A percentile compares a stretch with the other conserved stretches of the same genome.
These are phyloP conservation scores for Suhomyces canberraensis DNA, from an alignment of 805 yeast species.

Conservation along the genomic window DNA sequence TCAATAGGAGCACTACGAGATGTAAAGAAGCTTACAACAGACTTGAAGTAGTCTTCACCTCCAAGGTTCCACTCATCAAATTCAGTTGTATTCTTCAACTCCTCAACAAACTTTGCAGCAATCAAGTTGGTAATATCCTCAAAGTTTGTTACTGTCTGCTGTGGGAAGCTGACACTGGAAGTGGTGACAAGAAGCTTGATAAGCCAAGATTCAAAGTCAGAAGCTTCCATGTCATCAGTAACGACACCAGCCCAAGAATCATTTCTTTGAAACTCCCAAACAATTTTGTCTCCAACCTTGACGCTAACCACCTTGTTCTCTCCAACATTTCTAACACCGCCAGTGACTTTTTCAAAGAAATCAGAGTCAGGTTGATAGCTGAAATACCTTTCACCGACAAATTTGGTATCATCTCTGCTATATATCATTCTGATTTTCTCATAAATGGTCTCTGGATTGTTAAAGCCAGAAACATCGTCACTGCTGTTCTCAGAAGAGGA, in stretches of 20 bases:
- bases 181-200: slow-evolving; percentile 23
- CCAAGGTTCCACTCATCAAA: slow-evolving; percentile 49
- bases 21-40: slow-evolving; percentile 46
- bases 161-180: slow-evolving; percentile 16
- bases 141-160: slow-evolving; percentile 3
- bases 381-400: slow-evolving; percentile 13
- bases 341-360: slow-evolving; percentile 1
- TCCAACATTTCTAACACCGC: neutral
- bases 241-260: slow-evolving; percentile 26
- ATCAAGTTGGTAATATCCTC: slow-evolving; percentile 15
- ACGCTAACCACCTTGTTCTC: slow-evolving; percentile 4
- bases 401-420: slow-evolving; percentile 16
- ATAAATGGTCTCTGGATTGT: slow-evolving; percentile 18
- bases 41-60: slow-evolving; percentile 43
- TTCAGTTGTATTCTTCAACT: slow-evolving; percentile 45
- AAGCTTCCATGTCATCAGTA: slow-evolving; percentile 20
- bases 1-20: slow-evolving; percentile 46
- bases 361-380: neutral
- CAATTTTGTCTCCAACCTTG: slow-evolving; percentile 2
- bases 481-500: slow-evolving; percentile 4
- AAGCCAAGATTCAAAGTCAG: slow-evolving; percentile 33
- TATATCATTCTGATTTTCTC: slow-evolving; percentile 28
- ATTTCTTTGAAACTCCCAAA: slow-evolving; percentile 20
- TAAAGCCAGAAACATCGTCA: neutral
- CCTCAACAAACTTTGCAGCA: slow-evolving; percentile 43